Conservation (phyloP, 352 stramenopile genomes). For the Pythium guiyangense region DNA sequence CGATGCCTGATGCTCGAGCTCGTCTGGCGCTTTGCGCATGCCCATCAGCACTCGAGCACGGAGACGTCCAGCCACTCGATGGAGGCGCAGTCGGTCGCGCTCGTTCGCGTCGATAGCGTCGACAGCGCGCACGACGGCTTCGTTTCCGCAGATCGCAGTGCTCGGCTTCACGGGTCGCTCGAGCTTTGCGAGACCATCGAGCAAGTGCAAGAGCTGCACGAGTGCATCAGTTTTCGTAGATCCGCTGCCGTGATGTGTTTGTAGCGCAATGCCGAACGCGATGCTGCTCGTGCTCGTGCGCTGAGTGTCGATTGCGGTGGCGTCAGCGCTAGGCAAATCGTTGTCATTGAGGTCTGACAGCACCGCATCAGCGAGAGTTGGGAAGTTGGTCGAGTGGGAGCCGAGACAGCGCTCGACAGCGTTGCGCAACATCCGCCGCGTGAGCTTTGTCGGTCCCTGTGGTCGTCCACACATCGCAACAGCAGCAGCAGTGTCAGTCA, state of each 20-base stretch:
- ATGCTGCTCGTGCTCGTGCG: neutral
- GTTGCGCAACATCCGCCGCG: neutral
- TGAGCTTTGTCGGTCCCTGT: neutral
- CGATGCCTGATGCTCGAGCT: neutral
- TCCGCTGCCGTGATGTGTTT: too few species aligned
- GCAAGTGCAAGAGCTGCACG: slow-evolving; percentile 41
- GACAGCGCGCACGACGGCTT: slow-evolving; percentile 36
- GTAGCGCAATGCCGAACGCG: slow-evolving; percentile 5
- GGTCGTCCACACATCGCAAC: neutral
- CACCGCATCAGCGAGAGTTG: neutral
- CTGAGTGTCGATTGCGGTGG: neutral
- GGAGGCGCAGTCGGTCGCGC: neutral
- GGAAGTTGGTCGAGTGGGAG: neutral
- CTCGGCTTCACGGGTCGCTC: slow-evolving; percentile 34
- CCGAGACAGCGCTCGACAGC: neutral
- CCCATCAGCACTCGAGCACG: slow-evolving; percentile 8
- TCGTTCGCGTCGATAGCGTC: slow-evolving; percentile 9
- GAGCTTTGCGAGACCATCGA: slow-evolving; percentile 49
- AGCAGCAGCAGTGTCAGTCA: neutral
- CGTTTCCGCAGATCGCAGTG: slow-evolving; percentile 67
- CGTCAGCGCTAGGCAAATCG: neutral
- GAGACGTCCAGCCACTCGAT: slow-evolving; percentile 2
- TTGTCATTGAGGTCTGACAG: neutral
- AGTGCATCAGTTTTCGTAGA: slow-evolving; percentile 15
- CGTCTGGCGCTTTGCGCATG: neutral